phyloP scores from a whole-genome alignment of 345 rosid species.

The Citrus trifoliata region DNA sequence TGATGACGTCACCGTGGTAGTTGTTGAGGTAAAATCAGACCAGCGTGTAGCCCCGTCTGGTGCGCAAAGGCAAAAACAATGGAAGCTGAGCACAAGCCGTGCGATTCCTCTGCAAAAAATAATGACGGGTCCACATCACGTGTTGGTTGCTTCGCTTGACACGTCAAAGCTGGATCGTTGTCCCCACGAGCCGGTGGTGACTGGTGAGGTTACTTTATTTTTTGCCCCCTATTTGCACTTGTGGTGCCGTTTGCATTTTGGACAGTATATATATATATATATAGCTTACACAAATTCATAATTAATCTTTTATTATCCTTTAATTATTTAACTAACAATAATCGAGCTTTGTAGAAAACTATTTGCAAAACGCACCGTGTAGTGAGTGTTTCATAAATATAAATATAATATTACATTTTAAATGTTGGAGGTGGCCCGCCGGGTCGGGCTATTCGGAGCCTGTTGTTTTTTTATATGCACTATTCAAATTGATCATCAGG shows the following conservation, averaged over 20 bases:
- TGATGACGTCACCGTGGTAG: not conserved
- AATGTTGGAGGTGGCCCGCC: not conserved
- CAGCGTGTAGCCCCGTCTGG: not conserved
- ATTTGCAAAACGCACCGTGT: no score
- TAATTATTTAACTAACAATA: no score
- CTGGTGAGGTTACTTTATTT: not conserved
- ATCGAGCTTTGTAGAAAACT: no score
- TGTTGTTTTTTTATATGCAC: not conserved
- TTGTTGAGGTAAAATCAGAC: not conserved
- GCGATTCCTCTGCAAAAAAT: not conserved
- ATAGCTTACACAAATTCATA: no score
- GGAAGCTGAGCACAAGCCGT: not conserved
- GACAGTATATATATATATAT: no score
- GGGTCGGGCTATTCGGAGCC: slow-evolving; percentile 1
- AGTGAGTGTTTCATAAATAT: no score
- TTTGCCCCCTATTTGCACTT: slow-evolving; percentile 17
- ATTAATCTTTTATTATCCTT: no score
- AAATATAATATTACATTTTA: not conserved
- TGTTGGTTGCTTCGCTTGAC: slow-evolving; percentile 7
- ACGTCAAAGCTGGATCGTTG: not conserved
- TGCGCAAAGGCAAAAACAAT: not conserved
- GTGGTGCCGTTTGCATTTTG: slow-evolving; percentile 12
- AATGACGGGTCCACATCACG: slow-evolving; percentile 16
- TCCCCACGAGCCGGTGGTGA: not conserved
- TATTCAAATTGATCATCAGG: slow-evolving; percentile 32